These are phyloP conservation scores for Hypomyces rosellus DNA, from an alignment of 2,329 filamentous ascomycete species.

Conservation along the genomic window DNA sequence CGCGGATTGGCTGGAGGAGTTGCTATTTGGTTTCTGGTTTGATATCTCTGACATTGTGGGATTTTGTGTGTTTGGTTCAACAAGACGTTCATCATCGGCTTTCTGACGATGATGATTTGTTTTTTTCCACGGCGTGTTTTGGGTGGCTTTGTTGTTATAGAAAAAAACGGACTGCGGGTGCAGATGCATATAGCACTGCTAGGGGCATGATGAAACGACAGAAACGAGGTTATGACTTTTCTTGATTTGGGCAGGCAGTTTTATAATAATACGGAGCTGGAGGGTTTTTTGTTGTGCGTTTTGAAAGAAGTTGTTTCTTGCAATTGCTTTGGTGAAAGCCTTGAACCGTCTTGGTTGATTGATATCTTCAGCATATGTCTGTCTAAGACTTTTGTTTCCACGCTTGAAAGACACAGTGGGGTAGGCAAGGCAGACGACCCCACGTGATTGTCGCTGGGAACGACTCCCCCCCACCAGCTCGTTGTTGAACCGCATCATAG, in stretches of 20 bases:
- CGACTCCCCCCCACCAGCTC: not conserved
- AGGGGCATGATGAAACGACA: constrained; percentile 11
- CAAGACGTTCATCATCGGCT: not conserved
- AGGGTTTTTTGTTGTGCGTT: too few species aligned
- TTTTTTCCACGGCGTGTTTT: constrained; percentile 41
- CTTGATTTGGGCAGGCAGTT: too few species aligned
- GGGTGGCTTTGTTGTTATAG: constrained; percentile 7
- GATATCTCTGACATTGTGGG: not conserved
- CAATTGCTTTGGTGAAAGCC: too few species aligned
- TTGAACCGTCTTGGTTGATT: too few species aligned
- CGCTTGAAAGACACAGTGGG: not conserved
- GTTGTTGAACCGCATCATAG: too few species aligned
- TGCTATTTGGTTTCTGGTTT: constrained; percentile 1
- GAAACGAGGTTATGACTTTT: not conserved
- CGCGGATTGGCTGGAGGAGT: not conserved
- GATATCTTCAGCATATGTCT: not conserved
- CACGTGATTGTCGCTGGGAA: not conserved
- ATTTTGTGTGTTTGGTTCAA: not conserved
- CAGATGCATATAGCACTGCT: constrained; percentile 2
- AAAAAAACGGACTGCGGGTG: constrained; percentile 7
- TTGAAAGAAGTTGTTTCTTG: too few species aligned
- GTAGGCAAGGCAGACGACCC: not conserved
- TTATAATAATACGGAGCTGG: too few species aligned
- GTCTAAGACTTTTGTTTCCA: too few species aligned
- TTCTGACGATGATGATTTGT: constrained; percentile 52